Evolutionary conservation across 1,284 basidiomycete species (phyloP), one percentile per base, ranked within the genome.

Genomic region (Boletus semigastroideus): DNA sequence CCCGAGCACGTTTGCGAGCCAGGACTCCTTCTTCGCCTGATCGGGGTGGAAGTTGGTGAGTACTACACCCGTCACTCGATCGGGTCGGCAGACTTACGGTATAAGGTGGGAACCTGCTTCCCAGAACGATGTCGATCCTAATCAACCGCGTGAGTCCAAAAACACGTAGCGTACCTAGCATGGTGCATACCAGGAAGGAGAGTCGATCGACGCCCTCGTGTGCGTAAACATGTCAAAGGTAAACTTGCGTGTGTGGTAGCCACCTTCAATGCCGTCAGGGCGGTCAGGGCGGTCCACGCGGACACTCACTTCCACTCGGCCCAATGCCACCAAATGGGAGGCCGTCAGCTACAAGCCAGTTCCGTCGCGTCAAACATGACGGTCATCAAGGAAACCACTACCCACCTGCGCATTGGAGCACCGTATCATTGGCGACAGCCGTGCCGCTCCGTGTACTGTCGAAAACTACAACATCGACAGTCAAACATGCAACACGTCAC

Each of bases 241-340:
- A 59, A 72, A 84, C 66, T 87, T 87, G 37, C 84, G 79, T 0
- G 78, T 80, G 58, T 85, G 80, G 42, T 75, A 75, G 6, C 88
- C 87, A 43, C 75, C 87, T 30, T 13, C 27, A 8, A 27, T 38
- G 27, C 5, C 12, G 19, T 46, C 37, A 11, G 41, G 33, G 31
- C 28, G 10, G 5, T 39, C 37, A 19, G 11, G 25, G 17, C 30
- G 42, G 30, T 41, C 34, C 47, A 48, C 17, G 19, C 17, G 42
- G 20, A 14, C 3, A 69, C 84, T 59, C 66, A 88, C 87, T 79
- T 65, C 87, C 87, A 59, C 87, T 90, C 7, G 78, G 74, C 5
- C 89, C 88, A 40, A 82, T 74, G 40, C 89, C 89, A 38, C 87
- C 88, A 48, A 91, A 86, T 1, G 87, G 87, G 42, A 88, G 67